A percentile compares a stretch with the other conserved stretches of the same genome.
phyloP scores from a whole-genome alignment of 768 basidiomycete species.

The Rhodocollybia butyracea region DNA sequence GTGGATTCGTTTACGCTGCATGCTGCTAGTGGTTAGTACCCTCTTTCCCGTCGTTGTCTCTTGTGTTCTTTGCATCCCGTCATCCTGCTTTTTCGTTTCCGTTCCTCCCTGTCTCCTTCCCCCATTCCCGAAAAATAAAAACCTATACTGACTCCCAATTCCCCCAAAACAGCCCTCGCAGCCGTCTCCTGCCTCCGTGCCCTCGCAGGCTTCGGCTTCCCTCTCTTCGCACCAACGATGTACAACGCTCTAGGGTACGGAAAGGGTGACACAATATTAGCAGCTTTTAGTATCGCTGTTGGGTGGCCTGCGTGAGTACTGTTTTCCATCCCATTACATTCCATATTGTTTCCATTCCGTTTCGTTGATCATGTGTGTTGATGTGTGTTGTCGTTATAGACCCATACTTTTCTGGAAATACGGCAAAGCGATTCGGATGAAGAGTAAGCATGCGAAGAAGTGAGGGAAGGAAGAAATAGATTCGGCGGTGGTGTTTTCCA shows the following conservation, averaged over 20 bases:
- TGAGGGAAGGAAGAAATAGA: too few species aligned
- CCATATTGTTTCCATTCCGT: too few species aligned
- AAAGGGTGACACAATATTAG: constrained; percentile 65
- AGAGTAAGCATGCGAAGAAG: too few species aligned
- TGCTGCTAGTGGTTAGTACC: constrained; percentile 57
- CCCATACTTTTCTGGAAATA: too few species aligned
- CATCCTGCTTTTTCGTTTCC: background rate
- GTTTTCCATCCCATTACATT: too few species aligned
- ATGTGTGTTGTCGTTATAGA: too few species aligned
- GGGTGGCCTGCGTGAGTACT: constrained; percentile 50
- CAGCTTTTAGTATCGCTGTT: constrained; percentile 50
- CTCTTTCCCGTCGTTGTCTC: background rate
- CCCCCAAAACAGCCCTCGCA: constrained; percentile 22
- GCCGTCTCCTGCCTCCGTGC: constrained; percentile 63
- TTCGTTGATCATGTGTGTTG: too few species aligned
- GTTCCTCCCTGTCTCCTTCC: background rate
- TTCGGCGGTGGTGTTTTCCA: too few species aligned
- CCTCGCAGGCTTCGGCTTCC: constrained; percentile 71
- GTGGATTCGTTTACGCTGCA: constrained; percentile 65
- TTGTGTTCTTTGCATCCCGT: background rate
- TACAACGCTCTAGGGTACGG: constrained; percentile 65
- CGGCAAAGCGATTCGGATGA: too few species aligned
- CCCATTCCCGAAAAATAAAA: too few species aligned
- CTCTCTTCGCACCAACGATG: constrained; percentile 72
- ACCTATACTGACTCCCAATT: too few species aligned